These are phyloP conservation scores for Cichorium intybus DNA, from an alignment of 140 eudicot genomes.

Conservation along the genomic window DNA sequence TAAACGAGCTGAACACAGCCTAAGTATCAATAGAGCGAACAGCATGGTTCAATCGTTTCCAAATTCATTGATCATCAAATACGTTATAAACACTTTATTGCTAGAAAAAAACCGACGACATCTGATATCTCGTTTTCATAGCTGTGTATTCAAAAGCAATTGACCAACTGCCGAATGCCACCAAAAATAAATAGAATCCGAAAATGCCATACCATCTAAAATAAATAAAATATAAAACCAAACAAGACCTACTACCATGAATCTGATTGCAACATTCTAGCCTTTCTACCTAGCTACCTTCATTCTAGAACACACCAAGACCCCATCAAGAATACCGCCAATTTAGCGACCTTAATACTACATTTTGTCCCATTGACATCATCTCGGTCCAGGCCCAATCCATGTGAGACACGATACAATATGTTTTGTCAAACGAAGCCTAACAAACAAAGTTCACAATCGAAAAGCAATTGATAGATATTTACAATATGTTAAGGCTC, in stretches of 20 bases:
- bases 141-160: conserved; percentile 11
- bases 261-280: conserved; percentile 24
- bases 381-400: too few relatives aligned
- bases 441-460: conserved; percentile 6
- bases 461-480: conserved; percentile 16
- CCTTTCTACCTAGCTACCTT: conserved; percentile 22
- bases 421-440: not conserved
- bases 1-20: too few relatives aligned
- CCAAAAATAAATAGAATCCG: conserved; percentile 8
- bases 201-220: conserved; percentile 25
- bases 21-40: not conserved
- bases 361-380: too few relatives aligned
- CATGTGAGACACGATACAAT: too few relatives aligned
- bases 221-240: not conserved
- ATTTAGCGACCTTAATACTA: not conserved
- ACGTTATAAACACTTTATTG: not conserved
- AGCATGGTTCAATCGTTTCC: not conserved
- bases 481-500: conserved; percentile 10
- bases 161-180: conserved; percentile 19
- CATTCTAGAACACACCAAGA: conserved; percentile 19
- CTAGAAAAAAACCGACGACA: not conserved
- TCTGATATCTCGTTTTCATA: conserved; percentile 1
- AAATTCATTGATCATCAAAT: not conserved
- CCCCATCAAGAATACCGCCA: conserved; percentile 8
- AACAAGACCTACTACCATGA: conserved; percentile 19